phyloP scores from a whole-genome alignment of 129 eudicot species.

The Gnaphalium uliginosum region DNA sequence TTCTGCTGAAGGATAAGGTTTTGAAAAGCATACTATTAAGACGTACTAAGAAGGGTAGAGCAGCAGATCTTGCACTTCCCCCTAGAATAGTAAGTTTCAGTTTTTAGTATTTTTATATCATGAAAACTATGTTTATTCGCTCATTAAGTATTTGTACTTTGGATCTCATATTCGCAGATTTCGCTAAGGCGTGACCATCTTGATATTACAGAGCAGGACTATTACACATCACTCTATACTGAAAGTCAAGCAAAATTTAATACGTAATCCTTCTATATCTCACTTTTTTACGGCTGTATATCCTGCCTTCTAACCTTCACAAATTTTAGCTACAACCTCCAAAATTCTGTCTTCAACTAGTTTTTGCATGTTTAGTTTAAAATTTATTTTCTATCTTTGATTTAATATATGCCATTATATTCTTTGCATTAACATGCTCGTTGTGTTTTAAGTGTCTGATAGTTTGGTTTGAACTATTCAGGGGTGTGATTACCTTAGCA shows the following conservation, averaged over 20 bases:
- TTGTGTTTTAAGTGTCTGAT: background rate
- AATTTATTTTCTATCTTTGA: background rate
- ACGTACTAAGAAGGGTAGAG: conserved; percentile 89
- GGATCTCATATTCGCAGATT: conserved; percentile 46
- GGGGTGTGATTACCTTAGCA: background rate
- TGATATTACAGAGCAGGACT: conserved; percentile 86
- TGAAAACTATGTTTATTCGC: background rate
- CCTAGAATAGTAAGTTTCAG: conserved; percentile 69
- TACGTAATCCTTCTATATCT: conserved; percentile 49
- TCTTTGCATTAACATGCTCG: background rate
- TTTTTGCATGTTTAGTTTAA: background rate
- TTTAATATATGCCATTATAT: background rate
- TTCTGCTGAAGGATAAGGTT: conserved; percentile 75
- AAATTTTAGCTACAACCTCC: background rate
- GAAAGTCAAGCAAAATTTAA: conserved; percentile 89
- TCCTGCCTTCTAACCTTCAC: background rate
- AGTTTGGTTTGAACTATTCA: background rate
- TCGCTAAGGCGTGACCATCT: conserved; percentile 67
- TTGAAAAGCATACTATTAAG: conserved; percentile 68
- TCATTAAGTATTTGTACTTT: background rate
- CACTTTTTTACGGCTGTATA: background rate
- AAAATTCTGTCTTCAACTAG: background rate
- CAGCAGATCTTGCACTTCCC: conserved; percentile 97
- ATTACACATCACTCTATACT: conserved; percentile 77
- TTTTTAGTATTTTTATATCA: conserved; percentile 6